These are phyloP conservation scores for Schizosaccharomyces octosporus DNA, from an alignment of 805 yeast genomes.

Conservation along the genomic window DNA sequence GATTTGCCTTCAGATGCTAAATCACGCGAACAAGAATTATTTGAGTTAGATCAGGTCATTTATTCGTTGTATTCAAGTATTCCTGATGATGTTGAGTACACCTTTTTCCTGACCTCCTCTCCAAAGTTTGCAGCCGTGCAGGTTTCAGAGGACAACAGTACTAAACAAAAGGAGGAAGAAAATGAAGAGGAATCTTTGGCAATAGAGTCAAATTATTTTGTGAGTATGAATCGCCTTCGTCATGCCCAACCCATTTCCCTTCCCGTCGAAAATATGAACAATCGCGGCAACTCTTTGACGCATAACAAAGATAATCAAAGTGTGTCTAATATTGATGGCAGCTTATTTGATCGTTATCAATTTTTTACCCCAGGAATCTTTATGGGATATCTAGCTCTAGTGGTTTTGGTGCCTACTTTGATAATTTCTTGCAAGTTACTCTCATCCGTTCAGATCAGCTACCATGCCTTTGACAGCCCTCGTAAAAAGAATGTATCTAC, in stretches of 20 bases:
- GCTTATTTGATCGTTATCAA: constrained; percentile 35
- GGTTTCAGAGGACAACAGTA: too few species aligned
- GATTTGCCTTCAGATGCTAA: background rate
- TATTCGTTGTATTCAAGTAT: background rate
- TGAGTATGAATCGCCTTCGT: background rate
- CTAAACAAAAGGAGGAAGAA: background rate
- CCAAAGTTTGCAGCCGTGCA: background rate
- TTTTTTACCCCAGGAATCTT: constrained; percentile 64
- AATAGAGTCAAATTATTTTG: background rate
- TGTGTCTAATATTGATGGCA: constrained; percentile 2
- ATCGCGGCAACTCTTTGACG: background rate
- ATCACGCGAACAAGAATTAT: background rate
- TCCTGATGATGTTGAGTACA: background rate
- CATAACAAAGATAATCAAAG: background rate
- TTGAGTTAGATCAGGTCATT: background rate
- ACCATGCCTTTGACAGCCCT: constrained; percentile 51
- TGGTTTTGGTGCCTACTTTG: constrained; percentile 32
- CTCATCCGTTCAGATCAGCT: constrained; percentile 44
- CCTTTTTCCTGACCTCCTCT: background rate
- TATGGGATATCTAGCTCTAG: constrained; percentile 45
- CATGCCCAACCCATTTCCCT: background rate
- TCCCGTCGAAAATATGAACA: background rate
- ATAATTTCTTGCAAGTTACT: constrained; percentile 49
- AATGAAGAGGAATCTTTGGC: background rate
- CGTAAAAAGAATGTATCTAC: background rate